Evolutionary conservation across 2,329 filamentous ascomycete genomes (phyloP).

Genomic region (Xylariales sp.): DNA sequence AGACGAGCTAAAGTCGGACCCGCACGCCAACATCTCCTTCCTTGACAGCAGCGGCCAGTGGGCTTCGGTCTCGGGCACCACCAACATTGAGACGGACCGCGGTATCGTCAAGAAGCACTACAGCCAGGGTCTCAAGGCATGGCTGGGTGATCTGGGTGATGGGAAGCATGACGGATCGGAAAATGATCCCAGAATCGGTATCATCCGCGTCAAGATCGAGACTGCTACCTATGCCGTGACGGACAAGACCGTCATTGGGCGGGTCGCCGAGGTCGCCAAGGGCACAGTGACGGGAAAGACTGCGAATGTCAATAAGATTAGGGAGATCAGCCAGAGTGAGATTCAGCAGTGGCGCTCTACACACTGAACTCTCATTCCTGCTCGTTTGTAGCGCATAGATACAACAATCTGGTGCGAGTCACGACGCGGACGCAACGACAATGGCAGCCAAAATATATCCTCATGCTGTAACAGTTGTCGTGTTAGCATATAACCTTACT

Average conservation of each 20-base stretch:
- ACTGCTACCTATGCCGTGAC: conserved; percentile 69
- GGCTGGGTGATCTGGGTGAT: conserved; percentile 81
- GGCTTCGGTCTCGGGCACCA: conserved; percentile 77
- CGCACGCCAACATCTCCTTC: conserved; percentile 78
- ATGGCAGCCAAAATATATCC: too few species aligned
- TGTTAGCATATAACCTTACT: too few species aligned
- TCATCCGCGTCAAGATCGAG: conserved; percentile 71
- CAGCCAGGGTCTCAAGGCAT: conserved; percentile 68
- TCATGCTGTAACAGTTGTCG: too few species aligned
- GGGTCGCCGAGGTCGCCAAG: conserved; percentile 68
- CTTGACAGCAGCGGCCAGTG: conserved; percentile 72
- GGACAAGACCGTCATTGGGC: conserved; percentile 57
- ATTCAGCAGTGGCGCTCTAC: conserved; percentile 53
- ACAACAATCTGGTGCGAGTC: too few species aligned
- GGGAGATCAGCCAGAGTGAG: conserved; percentile 66
- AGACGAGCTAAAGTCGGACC: conserved; percentile 67
- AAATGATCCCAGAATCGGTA: conserved; percentile 74
- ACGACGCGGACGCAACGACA: too few species aligned
- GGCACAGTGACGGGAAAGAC: conserved; percentile 68
- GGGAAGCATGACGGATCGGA: conserved; percentile 78
- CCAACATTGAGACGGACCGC: conserved; percentile 65
- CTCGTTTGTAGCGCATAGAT: too few species aligned
- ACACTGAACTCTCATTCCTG: too few species aligned
- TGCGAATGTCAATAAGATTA: conserved; percentile 68
- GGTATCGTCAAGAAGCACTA: conserved; percentile 70